Base-by-base conservation (phyloP, 1,139 yeast genomes). In the Yamadazyma taylorii region DNA sequence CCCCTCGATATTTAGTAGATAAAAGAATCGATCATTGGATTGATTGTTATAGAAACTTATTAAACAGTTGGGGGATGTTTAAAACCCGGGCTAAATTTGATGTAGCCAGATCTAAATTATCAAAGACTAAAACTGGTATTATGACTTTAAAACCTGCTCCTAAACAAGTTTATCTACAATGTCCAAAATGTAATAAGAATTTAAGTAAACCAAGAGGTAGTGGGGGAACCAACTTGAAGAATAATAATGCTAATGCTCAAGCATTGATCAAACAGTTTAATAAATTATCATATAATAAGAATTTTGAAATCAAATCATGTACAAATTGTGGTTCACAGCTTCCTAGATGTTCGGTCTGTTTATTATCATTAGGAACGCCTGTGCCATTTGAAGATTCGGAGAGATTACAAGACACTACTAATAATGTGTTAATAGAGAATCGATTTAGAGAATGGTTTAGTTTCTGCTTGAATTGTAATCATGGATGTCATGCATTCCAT, bases 401-500 rank as follows among this genome's bases (percentile, higher is more conserved):
- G 13, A 41, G 44, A 25, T 35, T 47, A 11, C 39, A 57, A 51
- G 23, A 33, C 26, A 13, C 44, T 3, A 16, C 53, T 3, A 15
- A 42, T 17, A 49, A 47, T 7, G 48, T 49, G 23, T 50, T 51
- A 28, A 61, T 60, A 32, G 71, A 61, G 35, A 62, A 63, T 31
- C 65, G 66, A 40, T 75, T 79, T 55, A 61, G 73, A 41, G 79
- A 81, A 46, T 81, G 96, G 95, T 89, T 92, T 48, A 86, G 94
- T 47, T 88, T 88, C 60, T 92, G 98, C 55, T 66, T 92, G 46
- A 79, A 83, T 19, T 92, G 97, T 57, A 87, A 85, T 55, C 97
- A 92, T 54, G 96, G 97, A 1, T 81, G 84, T 74, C 98, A 92
- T 63, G 90, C 95, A 0, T 88, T 84, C 12, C 97, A 92, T 58